Evolutionary conservation across 2,329 filamentous ascomycete species (phyloP), one percentile per base, ranked within the genome.

Genomic region (Apiospora malaysiana): DNA sequence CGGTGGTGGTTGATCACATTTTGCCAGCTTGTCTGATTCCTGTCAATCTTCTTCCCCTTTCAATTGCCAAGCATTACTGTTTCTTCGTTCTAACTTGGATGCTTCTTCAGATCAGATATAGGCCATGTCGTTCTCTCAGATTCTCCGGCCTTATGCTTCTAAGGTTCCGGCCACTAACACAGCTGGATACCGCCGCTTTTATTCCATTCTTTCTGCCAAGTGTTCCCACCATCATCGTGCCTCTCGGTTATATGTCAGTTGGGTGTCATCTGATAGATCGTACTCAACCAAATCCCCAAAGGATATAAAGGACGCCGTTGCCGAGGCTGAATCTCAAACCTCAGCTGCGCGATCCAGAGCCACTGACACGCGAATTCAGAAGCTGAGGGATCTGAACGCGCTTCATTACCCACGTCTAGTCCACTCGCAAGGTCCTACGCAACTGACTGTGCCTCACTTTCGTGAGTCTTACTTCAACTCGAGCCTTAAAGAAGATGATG

Each of bases 351-450:
- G 43, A 27, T 69, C 68, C 37, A 42, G 46, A 45, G 70, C 74
- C 12, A 73, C 72, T 37, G 73, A 74, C 0, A 70, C 74, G 18
- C 85, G 89, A n/a, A 77, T 88, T 8, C 81, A 85, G 47, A 88
- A 90, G 77, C 80, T 92, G 72, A 80, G 82, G 72, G 82, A 82
- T 43, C 82, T 83, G 32, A 82, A 85, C 74, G 82, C 83, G 5
- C 80, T 90, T 72, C 78, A 81, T n/a, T 92, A 91, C 78, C 91
- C 91, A 5, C 84, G 88, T 66, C 78, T 87, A 18, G 76, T 78
- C n/a, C 76, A 78, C 18, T 75, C 75, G 37, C 75, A 79, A 72
- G 75, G 73, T 25, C 74, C 75, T 25, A 76, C 78, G 66, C 79
- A 43, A 7, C 46, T 86, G 74, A 82, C 78, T 27, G 82, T 83